Evolutionary conservation across 306 rosid species (phyloP), one percentile per base, ranked within the genome.

Genomic region (Cyamopsis tetragonoloba): DNA sequence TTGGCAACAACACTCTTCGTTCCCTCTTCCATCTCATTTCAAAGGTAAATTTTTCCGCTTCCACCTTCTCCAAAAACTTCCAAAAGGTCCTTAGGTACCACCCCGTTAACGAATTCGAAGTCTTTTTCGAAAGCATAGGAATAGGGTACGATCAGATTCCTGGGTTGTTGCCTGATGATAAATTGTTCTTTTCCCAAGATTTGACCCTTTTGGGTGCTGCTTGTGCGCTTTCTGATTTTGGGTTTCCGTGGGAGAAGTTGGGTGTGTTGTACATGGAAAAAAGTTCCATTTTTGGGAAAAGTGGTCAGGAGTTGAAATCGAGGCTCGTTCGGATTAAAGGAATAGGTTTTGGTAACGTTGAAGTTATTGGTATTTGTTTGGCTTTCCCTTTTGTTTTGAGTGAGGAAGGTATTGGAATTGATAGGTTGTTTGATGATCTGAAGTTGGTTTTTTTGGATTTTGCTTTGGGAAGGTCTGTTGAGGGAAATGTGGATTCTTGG

Each of bases 41-140:
- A 3, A 76, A 76, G 74, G 53, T 86, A 14, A 7, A 10, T 35
- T 84, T 73, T 66, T 80, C 88, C 5, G 47, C 61, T 1, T 14
- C 75, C 0, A 75, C 47, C 13, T 88, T 88, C 82, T 26, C 76
- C 1, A 66, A 37, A 41, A 60, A 23, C 71, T 50, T 86, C 58
- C 23, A 54, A 71, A 86, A 20, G 74, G 35, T 84, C 49, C 79
- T 86, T 56, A 82, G 92, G 82, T 86, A 84, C 67, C 75, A 88
- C 54, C 92, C 92, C 32, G 60, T 88, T 41, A 86, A 88, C 9
- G 89, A 88, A 68, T 88, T 86, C 62, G 88, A 88, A 39, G 78
- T 88, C 70, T 86, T 88, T 63, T 84, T 85, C 48, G 96, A 88
- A 69, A 86, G 89, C 75, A 88, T 88, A 11, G 92, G 96, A 6